Evolutionary conservation across 805 yeast species (phyloP).

Genomic region (Candida corydali): DNA sequence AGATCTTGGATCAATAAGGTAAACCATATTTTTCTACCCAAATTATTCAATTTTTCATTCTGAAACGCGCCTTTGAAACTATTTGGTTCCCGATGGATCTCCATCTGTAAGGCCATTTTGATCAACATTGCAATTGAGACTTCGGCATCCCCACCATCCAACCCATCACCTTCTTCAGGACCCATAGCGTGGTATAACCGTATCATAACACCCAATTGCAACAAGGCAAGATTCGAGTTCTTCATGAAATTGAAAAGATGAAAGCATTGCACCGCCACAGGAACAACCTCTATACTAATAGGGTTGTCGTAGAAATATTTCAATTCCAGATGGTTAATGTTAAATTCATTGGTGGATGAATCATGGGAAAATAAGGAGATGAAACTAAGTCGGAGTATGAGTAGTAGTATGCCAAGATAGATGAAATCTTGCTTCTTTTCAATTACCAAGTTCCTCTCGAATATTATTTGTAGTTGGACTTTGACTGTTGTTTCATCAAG

Average conservation of each 20-base stretch:
- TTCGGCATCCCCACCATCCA: slow-evolving; percentile 57
- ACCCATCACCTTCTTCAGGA: slow-evolving; percentile 55
- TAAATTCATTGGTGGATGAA: slow-evolving; percentile 22
- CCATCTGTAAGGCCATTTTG: slow-evolving; percentile 66
- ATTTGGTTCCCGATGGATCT: slow-evolving; percentile 65
- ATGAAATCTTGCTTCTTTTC: slow-evolving; percentile 29
- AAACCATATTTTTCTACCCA: slow-evolving; percentile 62
- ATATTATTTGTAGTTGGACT: slow-evolving; percentile 8
- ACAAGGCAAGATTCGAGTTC: slow-evolving; percentile 44
- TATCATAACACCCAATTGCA: slow-evolving; percentile 52
- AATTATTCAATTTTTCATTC: slow-evolving; percentile 32
- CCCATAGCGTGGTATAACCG: slow-evolving; percentile 45
- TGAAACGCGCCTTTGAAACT: slow-evolving; percentile 20
- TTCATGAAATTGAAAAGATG: slow-evolving; percentile 30
- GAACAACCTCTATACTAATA: slow-evolving; percentile 25
- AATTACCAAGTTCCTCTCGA: slow-evolving; percentile 15
- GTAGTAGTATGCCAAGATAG: slow-evolving; percentile 27
- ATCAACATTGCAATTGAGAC: slow-evolving; percentile 52
- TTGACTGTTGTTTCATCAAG: slow-evolving; percentile 34
- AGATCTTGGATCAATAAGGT: slow-evolving; percentile 25
- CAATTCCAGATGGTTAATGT: slow-evolving; percentile 17
- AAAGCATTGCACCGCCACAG: slow-evolving; percentile 31
- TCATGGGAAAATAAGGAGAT: slow-evolving; percentile 29
- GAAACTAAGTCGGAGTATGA: slow-evolving; percentile 31
- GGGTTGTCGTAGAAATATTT: slow-evolving; percentile 26